Evolutionary conservation across 805 yeast genomes (phyloP), one percentile per base, ranked within the genome.

Genomic region (Allodekkera sacchari): DNA sequence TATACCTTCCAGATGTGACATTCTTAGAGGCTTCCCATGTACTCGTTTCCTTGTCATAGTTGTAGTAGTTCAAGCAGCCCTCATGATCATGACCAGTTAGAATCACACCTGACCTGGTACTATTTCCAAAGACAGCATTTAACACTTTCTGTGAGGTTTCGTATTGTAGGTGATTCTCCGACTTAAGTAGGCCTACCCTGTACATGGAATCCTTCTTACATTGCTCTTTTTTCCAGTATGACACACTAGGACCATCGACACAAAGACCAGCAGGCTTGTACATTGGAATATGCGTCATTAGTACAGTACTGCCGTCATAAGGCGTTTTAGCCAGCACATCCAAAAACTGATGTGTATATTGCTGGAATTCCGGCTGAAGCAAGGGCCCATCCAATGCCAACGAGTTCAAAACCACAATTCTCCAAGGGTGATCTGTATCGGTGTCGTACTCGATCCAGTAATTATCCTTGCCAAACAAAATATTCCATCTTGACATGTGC

Each of bases 41-140:
- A 5, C 64, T 65, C 13, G 50, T 48, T 1, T 51, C 50, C 7
- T 41, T 38, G 30, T 67, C 52, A 36, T 48, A 63, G 50, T 70
- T 73, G 52, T 82, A 84, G 53, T 68, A 66, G 22, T 77, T 71
- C 43, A 75, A 78, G 51, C 98, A 92, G 2, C 98, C 98, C 42
- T 79, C 88, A 50, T 92, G 98, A 50, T 92, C 98, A 57, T 92
- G 98, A 1, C 98, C 98, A 0, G 95, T 83, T 25, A 89, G 58
- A 3, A 92, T 74, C 7, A 89, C 64, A 14, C 97, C 97, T 13
- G 80, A 75, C 40, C 73, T 71, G n/a, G n/a, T n/a, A 7, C 63
- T 56, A 43, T 70, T 70, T 23, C 72, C 72, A 52, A 89, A 89
- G 11, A 83, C 66, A n/a, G 77, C 65, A 43, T 81, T 67, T 42